Percentiles rank a stretch among this genome's conserved stretches.
phyloP scores from a whole-genome alignment of 148 eudicot species.

The Camellia lanceoleosa region DNA sequence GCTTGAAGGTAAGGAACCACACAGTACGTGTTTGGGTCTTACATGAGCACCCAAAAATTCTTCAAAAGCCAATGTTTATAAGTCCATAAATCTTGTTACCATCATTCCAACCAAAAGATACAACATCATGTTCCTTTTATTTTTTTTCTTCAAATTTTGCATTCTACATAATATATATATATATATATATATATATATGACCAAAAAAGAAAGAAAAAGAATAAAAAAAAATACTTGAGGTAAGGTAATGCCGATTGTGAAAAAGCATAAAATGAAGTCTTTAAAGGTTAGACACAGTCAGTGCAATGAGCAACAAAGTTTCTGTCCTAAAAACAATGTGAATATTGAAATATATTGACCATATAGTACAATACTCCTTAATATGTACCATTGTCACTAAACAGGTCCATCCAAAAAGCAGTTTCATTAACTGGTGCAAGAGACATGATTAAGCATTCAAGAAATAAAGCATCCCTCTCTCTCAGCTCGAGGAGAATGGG shows the following conservation, averaged over 20 bases:
- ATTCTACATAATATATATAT: too few species aligned
- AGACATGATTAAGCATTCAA: not conserved
- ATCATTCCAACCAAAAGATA: not conserved
- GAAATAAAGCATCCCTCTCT: not conserved
- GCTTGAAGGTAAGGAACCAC: not conserved
- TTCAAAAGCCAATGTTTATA: not conserved
- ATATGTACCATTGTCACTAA: not conserved
- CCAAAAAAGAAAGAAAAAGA: too few species aligned
- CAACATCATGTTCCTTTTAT: too few species aligned
- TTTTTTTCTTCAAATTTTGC: too few species aligned
- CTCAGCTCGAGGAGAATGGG: slow-evolving; percentile 4
- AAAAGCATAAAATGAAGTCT: not conserved
- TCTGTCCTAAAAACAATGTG: not conserved
- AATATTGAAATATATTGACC: not conserved
- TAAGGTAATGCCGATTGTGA: too few species aligned
- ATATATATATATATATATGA: too few species aligned
- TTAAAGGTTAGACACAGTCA: not conserved
- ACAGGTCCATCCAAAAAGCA: not conserved
- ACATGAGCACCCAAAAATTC: not conserved
- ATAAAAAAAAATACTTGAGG: too few species aligned
- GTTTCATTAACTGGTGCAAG: not conserved
- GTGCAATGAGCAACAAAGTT: not conserved
- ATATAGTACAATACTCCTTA: not conserved
- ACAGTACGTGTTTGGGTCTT: not conserved
- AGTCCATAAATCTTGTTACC: not conserved